These are phyloP conservation scores for Lotmaria passim DNA, from an alignment of 208 protist genomes.

Conservation along the genomic window DNA sequence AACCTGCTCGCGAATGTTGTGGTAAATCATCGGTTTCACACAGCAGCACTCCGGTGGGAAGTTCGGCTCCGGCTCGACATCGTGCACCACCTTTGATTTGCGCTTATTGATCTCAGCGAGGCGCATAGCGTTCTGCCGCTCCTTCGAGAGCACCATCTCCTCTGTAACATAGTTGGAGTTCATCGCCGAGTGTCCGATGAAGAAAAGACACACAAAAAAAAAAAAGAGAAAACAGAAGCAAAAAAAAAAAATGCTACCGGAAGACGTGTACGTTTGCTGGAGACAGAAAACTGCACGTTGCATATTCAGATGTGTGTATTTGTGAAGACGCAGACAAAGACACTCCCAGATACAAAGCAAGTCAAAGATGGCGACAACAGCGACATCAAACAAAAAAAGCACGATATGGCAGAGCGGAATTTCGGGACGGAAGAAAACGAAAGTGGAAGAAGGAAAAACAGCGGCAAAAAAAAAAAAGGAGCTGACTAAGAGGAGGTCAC, in stretches of 20 bases:
- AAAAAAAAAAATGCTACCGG: not conserved
- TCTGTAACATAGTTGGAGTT: constrained; percentile 42
- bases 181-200: constrained; percentile 4
- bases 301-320: not conserved
- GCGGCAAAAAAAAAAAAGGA: too few relatives aligned
- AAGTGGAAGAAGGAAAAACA: too few relatives aligned
- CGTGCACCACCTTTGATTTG: constrained; percentile 31
- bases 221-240: constrained; percentile 3
- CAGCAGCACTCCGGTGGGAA: constrained; percentile 87
- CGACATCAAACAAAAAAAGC: too few relatives aligned
- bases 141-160: constrained; percentile 80
- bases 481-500: too few relatives aligned
- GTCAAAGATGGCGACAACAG: too few relatives aligned
- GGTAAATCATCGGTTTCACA: constrained; percentile 83
- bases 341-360: not conserved
- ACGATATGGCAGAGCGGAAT: too few relatives aligned
- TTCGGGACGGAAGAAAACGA: too few relatives aligned
- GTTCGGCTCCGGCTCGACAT: constrained; percentile 66
- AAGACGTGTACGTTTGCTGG: not conserved
- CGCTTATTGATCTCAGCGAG: constrained; percentile 47
- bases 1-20: constrained; percentile 83
- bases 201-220: constrained; percentile 2
- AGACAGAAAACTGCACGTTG: too few relatives aligned
- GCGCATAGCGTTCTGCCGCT: constrained; percentile 63
- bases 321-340: not conserved